Evolutionary conservation across 2,329 filamentous ascomycete genomes (phyloP).

Genomic region (Scytalidium lignicola): DNA sequence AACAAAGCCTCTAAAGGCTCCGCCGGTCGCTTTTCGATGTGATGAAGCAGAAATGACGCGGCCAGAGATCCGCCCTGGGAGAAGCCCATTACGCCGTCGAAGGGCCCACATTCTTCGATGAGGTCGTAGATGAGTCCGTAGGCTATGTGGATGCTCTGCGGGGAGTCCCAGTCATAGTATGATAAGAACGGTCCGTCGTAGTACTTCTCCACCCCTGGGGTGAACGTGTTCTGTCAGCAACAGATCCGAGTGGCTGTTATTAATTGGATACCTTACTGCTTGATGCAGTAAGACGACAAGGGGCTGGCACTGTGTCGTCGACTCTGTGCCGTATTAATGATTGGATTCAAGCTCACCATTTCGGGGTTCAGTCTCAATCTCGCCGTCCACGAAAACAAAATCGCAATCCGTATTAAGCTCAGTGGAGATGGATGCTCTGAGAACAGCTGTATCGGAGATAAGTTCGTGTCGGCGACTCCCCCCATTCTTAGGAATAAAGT

Average conservation of each 20-base stretch:
- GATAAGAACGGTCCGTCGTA: not conserved
- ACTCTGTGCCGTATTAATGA: too few relatives aligned
- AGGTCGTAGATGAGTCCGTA: not conserved
- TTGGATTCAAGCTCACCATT: not conserved
- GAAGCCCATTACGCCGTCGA: slow-evolving; percentile 12
- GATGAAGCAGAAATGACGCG: slow-evolving; percentile 5
- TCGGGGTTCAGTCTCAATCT: not conserved
- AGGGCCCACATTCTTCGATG: slow-evolving; percentile 6
- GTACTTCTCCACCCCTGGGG: not conserved
- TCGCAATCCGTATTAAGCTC: not conserved
- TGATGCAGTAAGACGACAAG: not conserved
- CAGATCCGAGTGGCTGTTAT: not conserved
- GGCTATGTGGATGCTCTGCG: not conserved
- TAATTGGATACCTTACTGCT: too few relatives aligned
- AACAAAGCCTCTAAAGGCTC: not conserved
- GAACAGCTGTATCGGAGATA: too few relatives aligned
- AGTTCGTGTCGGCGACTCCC: too few relatives aligned
- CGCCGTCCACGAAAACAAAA: not conserved
- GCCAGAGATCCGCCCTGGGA: slow-evolving; percentile 11
- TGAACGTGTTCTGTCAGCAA: not conserved
- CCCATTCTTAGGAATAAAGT: too few relatives aligned
- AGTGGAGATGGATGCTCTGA: not conserved
- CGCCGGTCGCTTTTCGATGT: not conserved
- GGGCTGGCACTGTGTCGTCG: too few relatives aligned
- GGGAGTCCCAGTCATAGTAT: not conserved